Conservation (phyloP, 495 filamentous ascomycete species). For the Daldinia loculata region DNA sequence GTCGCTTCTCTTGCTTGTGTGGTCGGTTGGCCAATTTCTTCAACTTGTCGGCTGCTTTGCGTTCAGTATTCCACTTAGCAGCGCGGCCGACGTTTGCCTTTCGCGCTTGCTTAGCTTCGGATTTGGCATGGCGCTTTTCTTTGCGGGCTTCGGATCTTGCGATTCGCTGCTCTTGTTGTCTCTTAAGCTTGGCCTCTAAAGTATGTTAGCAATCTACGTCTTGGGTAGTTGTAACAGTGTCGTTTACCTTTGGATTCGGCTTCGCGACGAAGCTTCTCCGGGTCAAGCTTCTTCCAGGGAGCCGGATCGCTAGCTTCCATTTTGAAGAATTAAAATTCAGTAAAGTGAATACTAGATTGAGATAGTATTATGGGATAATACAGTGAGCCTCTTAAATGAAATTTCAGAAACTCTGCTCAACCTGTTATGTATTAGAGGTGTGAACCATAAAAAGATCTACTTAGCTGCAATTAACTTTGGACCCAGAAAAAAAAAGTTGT, state of each 20-base stretch:
- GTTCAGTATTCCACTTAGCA: slow-evolving; percentile 43
- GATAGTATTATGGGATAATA: background rate
- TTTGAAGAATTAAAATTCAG: background rate
- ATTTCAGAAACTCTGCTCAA: background rate
- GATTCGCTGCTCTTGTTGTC: slow-evolving; percentile 37
- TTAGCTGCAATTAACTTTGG: background rate
- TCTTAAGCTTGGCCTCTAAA: slow-evolving; percentile 40
- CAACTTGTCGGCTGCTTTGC: slow-evolving; percentile 39
- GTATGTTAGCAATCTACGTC: slow-evolving; percentile 10
- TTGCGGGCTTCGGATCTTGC: slow-evolving; percentile 41
- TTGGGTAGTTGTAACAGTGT: background rate
- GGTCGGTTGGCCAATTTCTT: slow-evolving; percentile 40
- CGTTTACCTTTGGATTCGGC: slow-evolving; percentile 41
- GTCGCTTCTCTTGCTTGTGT: slow-evolving; percentile 47
- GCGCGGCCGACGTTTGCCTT: slow-evolving; percentile 42
- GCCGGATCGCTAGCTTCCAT: slow-evolving; percentile 29
- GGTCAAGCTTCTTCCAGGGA: slow-evolving; percentile 37
- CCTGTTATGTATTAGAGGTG: background rate
- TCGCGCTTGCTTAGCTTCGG: slow-evolving; percentile 46
- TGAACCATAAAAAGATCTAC: background rate
- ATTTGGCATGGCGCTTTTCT: slow-evolving; percentile 45
- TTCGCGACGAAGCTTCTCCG: slow-evolving; percentile 32
- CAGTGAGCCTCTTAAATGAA: background rate
- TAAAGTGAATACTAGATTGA: background rate
- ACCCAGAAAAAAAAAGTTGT: slow-evolving; percentile 8